These are phyloP conservation scores for Phaffia australis DNA, from an alignment of 768 basidiomycete species.

Conservation along the genomic window DNA sequence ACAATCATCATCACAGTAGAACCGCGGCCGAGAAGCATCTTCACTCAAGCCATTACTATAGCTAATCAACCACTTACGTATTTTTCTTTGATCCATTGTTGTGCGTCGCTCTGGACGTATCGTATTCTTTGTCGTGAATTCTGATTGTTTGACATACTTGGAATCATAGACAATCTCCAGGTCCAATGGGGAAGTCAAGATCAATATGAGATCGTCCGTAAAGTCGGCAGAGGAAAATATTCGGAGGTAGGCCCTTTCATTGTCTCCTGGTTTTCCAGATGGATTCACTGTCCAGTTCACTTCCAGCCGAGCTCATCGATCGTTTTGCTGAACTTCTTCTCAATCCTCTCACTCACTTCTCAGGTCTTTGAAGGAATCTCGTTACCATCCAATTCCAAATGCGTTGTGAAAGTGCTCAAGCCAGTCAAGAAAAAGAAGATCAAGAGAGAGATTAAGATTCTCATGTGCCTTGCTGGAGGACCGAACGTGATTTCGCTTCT, in stretches of 20 bases:
- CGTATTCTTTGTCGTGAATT: not conserved
- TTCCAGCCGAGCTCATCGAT: not conserved
- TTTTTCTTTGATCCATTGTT: not conserved
- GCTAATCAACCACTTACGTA: not conserved
- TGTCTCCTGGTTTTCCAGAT: not conserved
- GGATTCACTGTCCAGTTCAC: no score
- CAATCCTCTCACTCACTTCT: not conserved
- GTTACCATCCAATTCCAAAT: constrained; percentile 80
- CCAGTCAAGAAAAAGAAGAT: constrained; percentile 99
- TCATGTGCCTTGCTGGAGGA: constrained; percentile 90
- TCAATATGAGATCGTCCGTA: constrained; percentile 93
- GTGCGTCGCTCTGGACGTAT: not conserved
- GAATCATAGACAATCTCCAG: constrained; percentile 62
- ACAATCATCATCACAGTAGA: not conserved
- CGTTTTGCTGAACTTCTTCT: no score
- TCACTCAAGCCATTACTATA: not conserved
- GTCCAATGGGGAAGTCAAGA: constrained; percentile 96
- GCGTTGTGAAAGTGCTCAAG: constrained; percentile 96
- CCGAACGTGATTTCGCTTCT: constrained; percentile 87
- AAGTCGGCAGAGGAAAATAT: constrained; percentile 91
- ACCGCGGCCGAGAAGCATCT: not conserved
- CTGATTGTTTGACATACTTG: not conserved
- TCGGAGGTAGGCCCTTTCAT: constrained; percentile 55
- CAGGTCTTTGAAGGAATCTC: constrained; percentile 76
- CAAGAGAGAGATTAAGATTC: constrained; percentile 96